Evolutionary conservation across 1,284 basidiomycete species (phyloP).

Genomic region (Cryptococcus sp.): DNA sequence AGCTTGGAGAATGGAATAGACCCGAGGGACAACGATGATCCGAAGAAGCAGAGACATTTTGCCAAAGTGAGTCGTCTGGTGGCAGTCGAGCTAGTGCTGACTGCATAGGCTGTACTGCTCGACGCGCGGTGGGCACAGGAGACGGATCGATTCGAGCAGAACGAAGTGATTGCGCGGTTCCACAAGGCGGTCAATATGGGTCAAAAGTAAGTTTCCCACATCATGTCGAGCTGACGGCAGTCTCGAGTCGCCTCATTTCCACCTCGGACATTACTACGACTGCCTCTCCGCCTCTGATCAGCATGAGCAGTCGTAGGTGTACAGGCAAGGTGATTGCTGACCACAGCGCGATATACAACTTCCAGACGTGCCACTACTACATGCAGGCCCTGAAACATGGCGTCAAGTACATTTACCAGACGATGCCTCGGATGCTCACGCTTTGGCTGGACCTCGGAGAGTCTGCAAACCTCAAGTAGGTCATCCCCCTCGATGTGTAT

Average conservation of each 20-base stretch:
- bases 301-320: constrained; percentile 19
- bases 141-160: constrained; percentile 70
- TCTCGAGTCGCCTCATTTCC: constrained; percentile 79
- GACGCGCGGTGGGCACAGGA: constrained; percentile 91
- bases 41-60: constrained; percentile 46
- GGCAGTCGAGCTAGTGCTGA: not conserved
- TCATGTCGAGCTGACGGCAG: constrained; percentile 47
- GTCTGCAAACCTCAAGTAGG: constrained; percentile 37
- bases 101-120: constrained; percentile 75
- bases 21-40: constrained; percentile 12
- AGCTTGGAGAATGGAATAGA: constrained; percentile 76
- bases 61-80: constrained; percentile 61
- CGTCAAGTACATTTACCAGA: constrained; percentile 95
- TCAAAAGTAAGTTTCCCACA: constrained; percentile 52
- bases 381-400: constrained; percentile 71
- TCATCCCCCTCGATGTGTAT: constrained; percentile 6
- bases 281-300: constrained; percentile 23
- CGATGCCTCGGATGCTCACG: constrained; percentile 86
- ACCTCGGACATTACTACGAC: constrained; percentile 83
- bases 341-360: constrained; percentile 15
- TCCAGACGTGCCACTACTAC: constrained; percentile 58
- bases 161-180: constrained; percentile 60
- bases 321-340: not conserved
- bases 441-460: constrained; percentile 95
- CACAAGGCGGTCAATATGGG: constrained; percentile 55